Evolutionary conservation across 805 yeast species (phyloP).

Genomic region (Myxozyma lipomycoides): DNA sequence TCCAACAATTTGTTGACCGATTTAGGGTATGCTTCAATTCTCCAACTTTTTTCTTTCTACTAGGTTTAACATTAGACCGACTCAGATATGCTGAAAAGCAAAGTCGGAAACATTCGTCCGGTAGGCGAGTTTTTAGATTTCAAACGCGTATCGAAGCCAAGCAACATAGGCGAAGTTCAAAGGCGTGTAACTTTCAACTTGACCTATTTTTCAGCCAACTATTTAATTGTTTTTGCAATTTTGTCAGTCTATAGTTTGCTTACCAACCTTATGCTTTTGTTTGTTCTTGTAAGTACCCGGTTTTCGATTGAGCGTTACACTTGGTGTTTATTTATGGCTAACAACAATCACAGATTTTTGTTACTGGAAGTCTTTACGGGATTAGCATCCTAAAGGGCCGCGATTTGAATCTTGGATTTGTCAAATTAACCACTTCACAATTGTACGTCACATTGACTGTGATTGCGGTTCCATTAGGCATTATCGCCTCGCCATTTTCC

Average conservation of each 20-base stretch:
- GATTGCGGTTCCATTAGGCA: conserved; percentile 73
- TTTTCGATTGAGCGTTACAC: not conserved
- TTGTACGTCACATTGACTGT: conserved; percentile 78
- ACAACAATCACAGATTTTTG: conserved; percentile 72
- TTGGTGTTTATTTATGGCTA: conserved; percentile 69
- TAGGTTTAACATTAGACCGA: conserved; percentile 17
- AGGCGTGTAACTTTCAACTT: conserved; percentile 82
- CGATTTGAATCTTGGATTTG: conserved; percentile 67
- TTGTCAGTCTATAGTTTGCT: conserved; percentile 80
- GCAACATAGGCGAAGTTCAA: conserved; percentile 83
- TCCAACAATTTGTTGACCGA: conserved; percentile 27
- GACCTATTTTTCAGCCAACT: conserved; percentile 83
- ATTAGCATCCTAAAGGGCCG: conserved; percentile 77
- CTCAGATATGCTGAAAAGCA: conserved; percentile 18
- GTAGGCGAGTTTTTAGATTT: conserved; percentile 92
- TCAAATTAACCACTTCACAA: conserved; percentile 69
- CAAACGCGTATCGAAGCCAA: conserved; percentile 86
- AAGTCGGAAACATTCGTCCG: conserved; percentile 51
- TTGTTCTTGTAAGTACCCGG: conserved; percentile 53
- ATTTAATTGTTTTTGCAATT: conserved; percentile 64
- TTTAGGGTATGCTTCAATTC: conserved; percentile 14
- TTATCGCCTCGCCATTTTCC: conserved; percentile 83
- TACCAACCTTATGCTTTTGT: conserved; percentile 77
- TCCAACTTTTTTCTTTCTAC: not conserved
- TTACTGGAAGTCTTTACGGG: conserved; percentile 69